Evolutionary conservation across 768 basidiomycete species (phyloP).

Genomic region (Termitomyces sp.): DNA sequence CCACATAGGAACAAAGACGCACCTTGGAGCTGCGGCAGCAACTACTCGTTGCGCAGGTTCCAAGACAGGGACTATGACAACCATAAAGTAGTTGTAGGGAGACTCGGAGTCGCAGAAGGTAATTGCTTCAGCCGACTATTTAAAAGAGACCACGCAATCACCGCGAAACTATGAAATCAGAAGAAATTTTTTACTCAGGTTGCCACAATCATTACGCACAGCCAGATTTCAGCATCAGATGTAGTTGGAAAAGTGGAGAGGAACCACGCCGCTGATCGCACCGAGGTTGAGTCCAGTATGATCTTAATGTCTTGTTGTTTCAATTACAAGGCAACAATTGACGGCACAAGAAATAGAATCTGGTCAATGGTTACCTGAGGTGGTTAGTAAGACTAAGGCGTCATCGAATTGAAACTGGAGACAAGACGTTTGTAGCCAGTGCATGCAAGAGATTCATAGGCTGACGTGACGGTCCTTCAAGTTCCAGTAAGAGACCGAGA

Average conservation of each 20-base stretch:
- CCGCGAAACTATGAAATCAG: not conserved
- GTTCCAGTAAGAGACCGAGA: conserved; percentile 55
- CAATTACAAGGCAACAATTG: not conserved
- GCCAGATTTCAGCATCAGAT: conserved; percentile 60
- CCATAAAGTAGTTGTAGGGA: not conserved
- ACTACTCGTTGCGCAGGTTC: conserved; percentile 30
- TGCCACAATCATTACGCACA: conserved; percentile 56
- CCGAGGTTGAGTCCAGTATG: not conserved
- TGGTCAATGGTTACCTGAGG: not conserved
- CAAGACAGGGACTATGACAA: not conserved
- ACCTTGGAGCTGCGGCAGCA: conserved; percentile 37
- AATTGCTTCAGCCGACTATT: not conserved
- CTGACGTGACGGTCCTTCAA: conserved; percentile 59
- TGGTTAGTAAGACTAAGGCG: not conserved
- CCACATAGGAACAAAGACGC: conserved; percentile 12
- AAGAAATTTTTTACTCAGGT: conserved; percentile 38
- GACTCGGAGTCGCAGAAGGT: not conserved
- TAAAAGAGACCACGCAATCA: not conserved
- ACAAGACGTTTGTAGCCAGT: conserved; percentile 54
- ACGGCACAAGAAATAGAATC: not conserved
- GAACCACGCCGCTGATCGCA: conserved; percentile 51
- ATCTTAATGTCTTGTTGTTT: not conserved
- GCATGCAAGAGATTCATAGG: conserved; percentile 56
- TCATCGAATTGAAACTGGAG: conserved; percentile 33
- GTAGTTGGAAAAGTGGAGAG: conserved; percentile 56